phyloP scores from a whole-genome alignment of 2,329 filamentous ascomycete species.

The Fusarium anthophilum region DNA sequence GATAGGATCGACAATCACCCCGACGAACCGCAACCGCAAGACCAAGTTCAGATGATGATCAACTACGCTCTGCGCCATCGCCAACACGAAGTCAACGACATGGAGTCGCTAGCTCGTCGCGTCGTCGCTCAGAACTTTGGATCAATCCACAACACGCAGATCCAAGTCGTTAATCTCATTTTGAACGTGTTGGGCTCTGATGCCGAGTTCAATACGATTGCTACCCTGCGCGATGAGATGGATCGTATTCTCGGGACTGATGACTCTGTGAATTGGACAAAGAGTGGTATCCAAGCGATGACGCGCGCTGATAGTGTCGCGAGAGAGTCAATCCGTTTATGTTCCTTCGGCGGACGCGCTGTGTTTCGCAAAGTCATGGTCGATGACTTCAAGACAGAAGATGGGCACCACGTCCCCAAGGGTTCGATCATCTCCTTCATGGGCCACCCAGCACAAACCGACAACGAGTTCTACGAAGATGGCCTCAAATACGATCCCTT shows the following conservation, averaged over 20 bases:
- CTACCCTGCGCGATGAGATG: conserved; percentile 51
- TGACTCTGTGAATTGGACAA: conserved; percentile 49
- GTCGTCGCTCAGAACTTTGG: conserved; percentile 49
- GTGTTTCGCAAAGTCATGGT: conserved; percentile 44
- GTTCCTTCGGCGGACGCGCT: conserved; percentile 45
- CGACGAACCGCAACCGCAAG: conserved; percentile 43
- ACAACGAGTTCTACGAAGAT: conserved; percentile 46
- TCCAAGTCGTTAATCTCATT: conserved; percentile 53
- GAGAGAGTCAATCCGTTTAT: conserved; percentile 54
- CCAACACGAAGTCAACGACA: conserved; percentile 47
- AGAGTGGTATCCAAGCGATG: conserved; percentile 50
- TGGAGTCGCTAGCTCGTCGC: conserved; percentile 45
- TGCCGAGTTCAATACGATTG: conserved; percentile 49
- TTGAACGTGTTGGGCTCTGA: conserved; percentile 51
- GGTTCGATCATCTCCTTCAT: conserved; percentile 48
- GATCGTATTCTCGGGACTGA: conserved; percentile 41
- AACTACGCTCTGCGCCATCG: conserved; percentile 51
- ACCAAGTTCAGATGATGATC: conserved; percentile 55
- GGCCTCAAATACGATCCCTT: conserved; percentile 53
- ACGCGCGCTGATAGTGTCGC: conserved; percentile 52
- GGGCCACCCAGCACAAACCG: conserved; percentile 43
- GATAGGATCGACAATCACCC: conserved; percentile 7
- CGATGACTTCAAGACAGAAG: conserved; percentile 44
- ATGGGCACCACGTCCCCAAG: conserved; percentile 46
- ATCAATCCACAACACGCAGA: conserved; percentile 52